phyloP scores from a whole-genome alignment of 2,329 filamentous ascomycete genomes.

The Diplodia intermedia region DNA sequence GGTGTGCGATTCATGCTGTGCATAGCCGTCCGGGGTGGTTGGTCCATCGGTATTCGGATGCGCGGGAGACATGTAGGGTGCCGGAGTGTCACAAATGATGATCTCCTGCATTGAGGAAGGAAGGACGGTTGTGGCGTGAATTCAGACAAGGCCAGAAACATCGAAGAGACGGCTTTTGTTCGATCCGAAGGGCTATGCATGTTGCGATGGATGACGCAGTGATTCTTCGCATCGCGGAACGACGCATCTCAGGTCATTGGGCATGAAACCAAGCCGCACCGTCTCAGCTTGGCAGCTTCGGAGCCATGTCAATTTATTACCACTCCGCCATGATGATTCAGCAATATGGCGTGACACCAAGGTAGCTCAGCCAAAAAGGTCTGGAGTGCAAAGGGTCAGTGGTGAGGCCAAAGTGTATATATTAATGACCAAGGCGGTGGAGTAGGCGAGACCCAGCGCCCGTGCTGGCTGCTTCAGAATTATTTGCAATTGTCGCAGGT shows the following conservation, averaged over 20 bases:
- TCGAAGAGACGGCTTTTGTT: background rate
- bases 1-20: background rate
- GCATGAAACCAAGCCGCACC: background rate
- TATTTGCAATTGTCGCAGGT: background rate
- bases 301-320: background rate
- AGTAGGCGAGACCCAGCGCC: background rate
- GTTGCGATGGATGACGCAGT: background rate
- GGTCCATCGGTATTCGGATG: background rate
- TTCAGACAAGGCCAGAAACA: too few species aligned
- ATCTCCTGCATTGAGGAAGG: background rate
- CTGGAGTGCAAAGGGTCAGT: background rate
- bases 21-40: background rate
- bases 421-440: background rate
- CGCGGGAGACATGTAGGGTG: background rate
- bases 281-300: background rate
- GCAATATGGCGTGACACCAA: background rate
- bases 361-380: background rate
- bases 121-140: background rate
- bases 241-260: background rate
- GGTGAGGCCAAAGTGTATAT: background rate
- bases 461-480: conserved; percentile 18
- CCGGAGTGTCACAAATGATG: background rate
- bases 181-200: background rate
- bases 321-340: background rate
- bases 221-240: background rate